Conservation (phyloP, 2,329 filamentous ascomycete genomes). For the Colletotrichum eremochloae region DNA sequence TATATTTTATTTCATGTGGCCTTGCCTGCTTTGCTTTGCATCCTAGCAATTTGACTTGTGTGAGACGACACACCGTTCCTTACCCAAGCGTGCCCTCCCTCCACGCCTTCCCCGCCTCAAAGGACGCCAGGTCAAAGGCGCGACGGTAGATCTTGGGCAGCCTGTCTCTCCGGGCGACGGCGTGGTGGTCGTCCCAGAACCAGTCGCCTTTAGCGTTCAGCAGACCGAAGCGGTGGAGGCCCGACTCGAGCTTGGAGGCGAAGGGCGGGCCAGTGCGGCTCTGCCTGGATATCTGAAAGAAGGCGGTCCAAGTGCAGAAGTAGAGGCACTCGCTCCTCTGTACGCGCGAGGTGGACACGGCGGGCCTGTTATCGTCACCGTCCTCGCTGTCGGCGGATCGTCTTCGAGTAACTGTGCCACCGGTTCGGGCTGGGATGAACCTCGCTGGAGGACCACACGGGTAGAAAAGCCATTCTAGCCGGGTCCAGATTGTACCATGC, state of each 20-base stretch:
- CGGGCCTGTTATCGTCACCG: too few species aligned
- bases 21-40: neutral
- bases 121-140: slow-evolving; percentile 9
- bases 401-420: neutral
- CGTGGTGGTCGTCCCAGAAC: too few species aligned
- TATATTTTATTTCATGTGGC: too few species aligned
- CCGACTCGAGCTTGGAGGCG: neutral
- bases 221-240: slow-evolving; percentile 12
- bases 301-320: neutral
- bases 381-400: too few species aligned
- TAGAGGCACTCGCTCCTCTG: too few species aligned
- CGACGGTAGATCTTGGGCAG: slow-evolving; percentile 6
- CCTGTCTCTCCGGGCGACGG: neutral
- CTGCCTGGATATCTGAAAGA: neutral
- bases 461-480: neutral
- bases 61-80: neutral
- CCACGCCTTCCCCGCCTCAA: slow-evolving; percentile 6
- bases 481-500: neutral
- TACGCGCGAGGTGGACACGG: too few species aligned
- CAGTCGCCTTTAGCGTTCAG: neutral
- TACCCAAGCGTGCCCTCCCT: slow-evolving; percentile 2
- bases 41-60: neutral
- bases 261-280: slow-evolving; percentile 4
- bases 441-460: neutral
- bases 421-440: neutral